Percentiles rank a stretch among this genome's conserved stretches.
These are phyloP conservation scores for Hymenoscyphus scutula DNA, from an alignment of 2,329 filamentous ascomycete species.

Conservation along the genomic window DNA sequence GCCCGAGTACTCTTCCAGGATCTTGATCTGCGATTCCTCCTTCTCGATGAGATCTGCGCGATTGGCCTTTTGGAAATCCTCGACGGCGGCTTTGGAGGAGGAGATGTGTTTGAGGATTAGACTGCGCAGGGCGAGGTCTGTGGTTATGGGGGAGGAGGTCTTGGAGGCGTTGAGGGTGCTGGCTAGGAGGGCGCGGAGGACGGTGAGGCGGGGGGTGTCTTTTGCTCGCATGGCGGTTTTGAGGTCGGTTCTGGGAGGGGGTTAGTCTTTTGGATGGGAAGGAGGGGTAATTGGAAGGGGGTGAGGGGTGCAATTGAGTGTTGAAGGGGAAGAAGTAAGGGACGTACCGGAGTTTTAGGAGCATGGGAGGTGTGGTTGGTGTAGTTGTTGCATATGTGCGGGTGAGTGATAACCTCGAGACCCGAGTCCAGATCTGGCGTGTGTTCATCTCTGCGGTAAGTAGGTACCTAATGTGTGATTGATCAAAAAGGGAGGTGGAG, in stretches of 20 bases:
- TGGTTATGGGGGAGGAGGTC: constrained; percentile 65
- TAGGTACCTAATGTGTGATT: too few relatives aligned
- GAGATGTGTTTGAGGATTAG: constrained; percentile 65
- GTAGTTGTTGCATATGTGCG: constrained; percentile 31
- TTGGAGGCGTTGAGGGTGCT: constrained; percentile 75
- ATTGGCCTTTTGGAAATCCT: constrained; percentile 62
- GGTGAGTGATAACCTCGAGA: constrained; percentile 25
- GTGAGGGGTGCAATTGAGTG: background rate
- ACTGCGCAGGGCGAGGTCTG: constrained; percentile 66
- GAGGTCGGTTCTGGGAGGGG: constrained; percentile 46
- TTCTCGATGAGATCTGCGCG: constrained; percentile 68
- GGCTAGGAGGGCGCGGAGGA: constrained; percentile 66
- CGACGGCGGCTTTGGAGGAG: constrained; percentile 55
- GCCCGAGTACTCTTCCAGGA: constrained; percentile 64
- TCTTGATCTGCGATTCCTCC: constrained; percentile 62
- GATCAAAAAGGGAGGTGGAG: background rate
- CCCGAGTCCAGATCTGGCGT: constrained; percentile 22
- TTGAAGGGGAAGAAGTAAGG: background rate
- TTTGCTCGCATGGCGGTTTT: constrained; percentile 66
- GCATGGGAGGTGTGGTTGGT: constrained; percentile 34
- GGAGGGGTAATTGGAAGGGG: background rate
- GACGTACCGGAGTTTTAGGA: constrained; percentile 38
- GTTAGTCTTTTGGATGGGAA: constrained; percentile 10
- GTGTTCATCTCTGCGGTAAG: constrained; percentile 24
- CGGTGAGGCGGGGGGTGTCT: constrained; percentile 61